Evolutionary conservation across 768 basidiomycete species (phyloP), one percentile per base, ranked within the genome.

Genomic region (Coprinopsis marcescibilis): DNA sequence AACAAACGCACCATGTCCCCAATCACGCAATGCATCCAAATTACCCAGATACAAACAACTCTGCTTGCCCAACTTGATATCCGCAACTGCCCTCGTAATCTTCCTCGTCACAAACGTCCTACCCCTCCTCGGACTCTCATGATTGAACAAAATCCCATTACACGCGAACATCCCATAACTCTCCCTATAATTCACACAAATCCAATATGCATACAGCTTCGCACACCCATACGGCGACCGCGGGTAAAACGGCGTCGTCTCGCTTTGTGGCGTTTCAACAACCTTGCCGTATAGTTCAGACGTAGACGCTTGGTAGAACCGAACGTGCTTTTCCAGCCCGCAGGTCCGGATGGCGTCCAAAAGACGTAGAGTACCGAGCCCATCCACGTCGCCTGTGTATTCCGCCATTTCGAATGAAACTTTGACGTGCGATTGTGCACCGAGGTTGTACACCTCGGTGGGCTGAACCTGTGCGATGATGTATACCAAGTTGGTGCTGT

Each of bases 401-500:
- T 98, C 94, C 20, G 94, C 90, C 91, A 98, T 95, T 67, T 97
- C 95, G 65, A 98, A 98, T 21, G 93, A 96, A 54, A 98, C 94
- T 67, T 98, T 98, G 73, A 98, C 94, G 70, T 98, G 94, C 34
- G 89, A 92, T 65, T 98, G 94, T 13, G 94, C 94, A 36, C 92
- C 94, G 43, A 98, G 84, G 66, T 97, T 98, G 80, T 96, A 98
- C 51, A 98, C 85, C 68, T 98, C 95, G 17, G 91, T 85, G 2
- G 94, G 94, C 64, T 88, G 88, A 46, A 96, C 92, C 57, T 90
- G 83, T 2, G 95, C 86, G 63, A 98, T 85, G 71, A 97, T 86
- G 68, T 93, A 93, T 36, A 96, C 94, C 52, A 98, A 82, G 63
- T 97, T 97, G 59, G 94, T 96, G 67, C 87, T 90, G 71, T 98